A percentile compares a stretch with the other conserved stretches of the same genome.
Conservation (phyloP, 768 basidiomycete species). For the Tephrocybe sp. region DNA sequence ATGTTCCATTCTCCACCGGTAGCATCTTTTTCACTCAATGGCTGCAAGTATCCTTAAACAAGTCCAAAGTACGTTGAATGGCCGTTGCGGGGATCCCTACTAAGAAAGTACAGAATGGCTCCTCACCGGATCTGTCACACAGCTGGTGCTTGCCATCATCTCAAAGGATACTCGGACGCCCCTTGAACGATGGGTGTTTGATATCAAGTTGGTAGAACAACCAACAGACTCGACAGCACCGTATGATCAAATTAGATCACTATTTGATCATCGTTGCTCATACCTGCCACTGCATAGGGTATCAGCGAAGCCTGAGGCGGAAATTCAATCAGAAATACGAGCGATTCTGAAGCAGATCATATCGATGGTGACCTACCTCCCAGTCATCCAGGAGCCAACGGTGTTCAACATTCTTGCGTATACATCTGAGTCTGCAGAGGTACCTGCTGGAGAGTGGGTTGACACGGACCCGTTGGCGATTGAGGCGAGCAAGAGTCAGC, state of each 20-base stretch:
- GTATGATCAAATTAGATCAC: constrained; percentile 39
- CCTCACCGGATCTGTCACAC: constrained; percentile 86
- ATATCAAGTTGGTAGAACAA: constrained; percentile 81
- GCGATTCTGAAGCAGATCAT: constrained; percentile 99
- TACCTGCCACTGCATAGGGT: constrained; percentile 32
- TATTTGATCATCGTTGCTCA: constrained; percentile 1
- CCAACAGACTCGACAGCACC: constrained; percentile 47
- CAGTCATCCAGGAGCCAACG: constrained; percentile 90
- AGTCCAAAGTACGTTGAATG: constrained; percentile 73
- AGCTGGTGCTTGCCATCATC: constrained; percentile 94
- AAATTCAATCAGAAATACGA: constrained; percentile 96
- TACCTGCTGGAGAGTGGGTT: constrained; percentile 93
- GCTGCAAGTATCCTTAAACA: constrained; percentile 78
- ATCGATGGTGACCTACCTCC: constrained; percentile 93
- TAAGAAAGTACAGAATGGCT: constrained; percentile 75
- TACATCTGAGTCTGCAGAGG: constrained; percentile 87
- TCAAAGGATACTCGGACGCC: constrained; percentile 91
- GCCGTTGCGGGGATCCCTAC: neutral
- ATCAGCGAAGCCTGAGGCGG: constrained; percentile 72
- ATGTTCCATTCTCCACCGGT: constrained; percentile 5
- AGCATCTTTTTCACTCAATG: neutral
- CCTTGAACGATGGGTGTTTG: constrained; percentile 98
- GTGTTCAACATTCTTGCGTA: constrained; percentile 99
- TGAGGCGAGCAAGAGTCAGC: constrained; percentile 90
- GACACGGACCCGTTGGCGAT: constrained; percentile 93